Evolutionary conservation across 2,329 filamentous ascomycete genomes (phyloP), one percentile per base, ranked within the genome.

Genomic region (Pyrenophora graminea): DNA sequence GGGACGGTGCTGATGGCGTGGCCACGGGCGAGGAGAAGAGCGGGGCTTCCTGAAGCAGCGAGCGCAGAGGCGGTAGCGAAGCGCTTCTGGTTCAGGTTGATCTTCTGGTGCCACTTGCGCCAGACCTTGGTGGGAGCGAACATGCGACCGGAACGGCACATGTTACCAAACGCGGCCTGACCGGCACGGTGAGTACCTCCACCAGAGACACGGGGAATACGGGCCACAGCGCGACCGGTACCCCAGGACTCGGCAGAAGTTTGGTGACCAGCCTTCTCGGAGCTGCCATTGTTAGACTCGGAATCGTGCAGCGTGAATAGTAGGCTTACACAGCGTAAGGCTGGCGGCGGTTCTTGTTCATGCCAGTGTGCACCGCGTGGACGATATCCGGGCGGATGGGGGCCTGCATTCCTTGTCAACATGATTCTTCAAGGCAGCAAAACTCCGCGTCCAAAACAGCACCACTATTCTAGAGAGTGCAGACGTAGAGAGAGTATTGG

Each of bases 261-360:
- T 85, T 99, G 94, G 84, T 99, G 94, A 84, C 94, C 94, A 77
- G 94, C 94, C 90, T 99, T 99, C 89, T 97, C 93, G 88, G 69
- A 72, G 60, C 68, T 70, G 45, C 45, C 36, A 12, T 25, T 53
- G 51, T 67, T 62, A 68, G 65, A 62, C 21, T 8, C 17, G 31
- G 27, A 6, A 43, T 52, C 33, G 36, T 37, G 23, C 21, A 27
- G 39, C 37, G 43, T 30, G 48, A 32, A 33, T 43, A 21, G 39
- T 51, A 51, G 43, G 55, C 67, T 67, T 91, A 96, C 85, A 99
- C 94, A 75, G 94, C 87, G 81, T 99, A 99, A 71, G 94, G 92
- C 83, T 99, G 94, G 79, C 94, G 89, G 88, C 96, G 97, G 88
- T 99, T 99, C 91, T 99, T 99, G 79, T 93, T 93, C 85, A 99